Base-by-base conservation (phyloP, 1,284 basidiomycete species). In the Marasmius oreades region DNA sequence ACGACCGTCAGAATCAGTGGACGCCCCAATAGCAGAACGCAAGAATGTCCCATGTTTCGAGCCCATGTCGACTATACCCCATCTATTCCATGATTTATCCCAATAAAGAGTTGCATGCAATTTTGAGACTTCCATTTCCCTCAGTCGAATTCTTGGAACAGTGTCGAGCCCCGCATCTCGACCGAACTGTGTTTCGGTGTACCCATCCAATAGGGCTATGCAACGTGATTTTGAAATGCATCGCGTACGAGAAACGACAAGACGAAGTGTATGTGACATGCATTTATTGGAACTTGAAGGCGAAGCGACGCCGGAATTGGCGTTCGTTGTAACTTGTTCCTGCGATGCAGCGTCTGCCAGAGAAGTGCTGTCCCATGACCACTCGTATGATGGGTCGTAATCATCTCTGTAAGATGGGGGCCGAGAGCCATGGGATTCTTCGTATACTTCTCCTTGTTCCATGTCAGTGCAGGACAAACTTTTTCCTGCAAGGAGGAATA, bases 111-210 rank as follows among this genome's bases (percentile, higher is more conserved):
- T 88, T 8, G 88, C 86, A 65, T 92, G 90, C 53, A 88, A 62
- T 69, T 91, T 92, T 2, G 88, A 90, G 8, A 90, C 88, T 60
- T 81, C 79, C 84, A 92, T 87, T 70, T 92, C 89, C 68, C 88
- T 90, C 34, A 92, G 72, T 46, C 90, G 81, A 52, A 92, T 75
- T 45, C 82, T 77, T 12, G 89, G 86, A 1, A 48, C 37, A 14
- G 70, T 79, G 31, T 74, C 73, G 16, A 77, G 72, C 2, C 80
- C 73, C 28, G 76, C 66, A 64, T 92, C 89, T 47, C 90, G 77
- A 11, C 90, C 89, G 60, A 92, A 75, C 61, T 90, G 85, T 5
- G 84, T 73, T 67, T 90, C 84, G 3, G 75, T 66, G 63, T 84
- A 82, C 2, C 78, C 80, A 63, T 89, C 87, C 42, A 88, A 67